These are phyloP conservation scores for Silene noctiflora DNA, from an alignment of 179 eudicot genomes.

Conservation along the genomic window DNA sequence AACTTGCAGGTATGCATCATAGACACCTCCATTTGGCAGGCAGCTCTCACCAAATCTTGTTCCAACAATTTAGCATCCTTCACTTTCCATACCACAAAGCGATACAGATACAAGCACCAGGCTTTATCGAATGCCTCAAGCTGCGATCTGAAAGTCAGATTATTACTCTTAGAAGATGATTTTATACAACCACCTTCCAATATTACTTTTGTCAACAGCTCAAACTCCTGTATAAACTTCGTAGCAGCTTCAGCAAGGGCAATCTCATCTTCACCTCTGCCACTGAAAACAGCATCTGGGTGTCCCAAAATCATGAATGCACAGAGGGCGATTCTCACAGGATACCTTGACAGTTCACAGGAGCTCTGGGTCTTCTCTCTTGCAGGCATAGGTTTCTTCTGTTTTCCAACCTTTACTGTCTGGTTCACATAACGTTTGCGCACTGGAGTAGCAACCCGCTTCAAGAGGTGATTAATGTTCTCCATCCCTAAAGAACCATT, in stretches of 20 bases:
- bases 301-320: conserved; percentile 94
- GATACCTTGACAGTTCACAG: conserved; percentile 62
- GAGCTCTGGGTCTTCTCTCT: conserved; percentile 35
- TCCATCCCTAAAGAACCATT: conserved; percentile 37
- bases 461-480: conserved; percentile 85
- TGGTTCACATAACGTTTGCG: conserved; percentile 51
- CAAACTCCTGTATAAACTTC: conserved; percentile 72
- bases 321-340: conserved; percentile 82
- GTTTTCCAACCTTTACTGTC: conserved; percentile 32
- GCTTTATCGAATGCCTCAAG: conserved; percentile 83
- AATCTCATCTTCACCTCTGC: conserved; percentile 70
- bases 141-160: conserved; percentile 59
- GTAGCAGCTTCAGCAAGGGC: conserved; percentile 75
- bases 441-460: conserved; percentile 68
- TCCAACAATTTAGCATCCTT: conserved; percentile 82
- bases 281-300: conserved; percentile 93
- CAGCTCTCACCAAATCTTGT: conserved; percentile 94
- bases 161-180: conserved; percentile 10
- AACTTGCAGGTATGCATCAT: conserved; percentile 95
- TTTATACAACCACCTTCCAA: conserved; percentile 41
- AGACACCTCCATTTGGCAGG: conserved; percentile 91
- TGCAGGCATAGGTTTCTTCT: conserved; percentile 38
- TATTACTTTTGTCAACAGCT: conserved; percentile 48
- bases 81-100: conserved; percentile 90
- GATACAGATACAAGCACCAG: conserved; percentile 84